These are phyloP conservation scores for Pyronema omphalodes DNA, from an alignment of 495 filamentous ascomycete species.

Conservation along the genomic window DNA sequence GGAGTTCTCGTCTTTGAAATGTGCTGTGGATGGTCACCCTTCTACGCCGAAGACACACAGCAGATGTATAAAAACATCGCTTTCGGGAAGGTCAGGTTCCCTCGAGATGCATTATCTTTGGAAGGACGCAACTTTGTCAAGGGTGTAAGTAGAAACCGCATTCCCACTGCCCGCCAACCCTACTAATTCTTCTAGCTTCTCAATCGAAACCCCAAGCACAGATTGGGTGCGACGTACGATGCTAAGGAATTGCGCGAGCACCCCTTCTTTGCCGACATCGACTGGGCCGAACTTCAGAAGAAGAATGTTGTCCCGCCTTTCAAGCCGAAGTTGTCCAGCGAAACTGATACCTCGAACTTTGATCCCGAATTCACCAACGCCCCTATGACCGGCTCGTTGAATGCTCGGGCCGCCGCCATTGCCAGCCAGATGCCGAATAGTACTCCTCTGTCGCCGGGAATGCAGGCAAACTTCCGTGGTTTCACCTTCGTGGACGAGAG, in stretches of 20 bases:
- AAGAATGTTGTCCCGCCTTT: slow-evolving; percentile 94
- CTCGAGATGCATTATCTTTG: slow-evolving; percentile 75
- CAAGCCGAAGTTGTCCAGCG: slow-evolving; percentile 88
- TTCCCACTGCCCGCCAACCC: too few relatives aligned
- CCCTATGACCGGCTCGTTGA: slow-evolving; percentile 62
- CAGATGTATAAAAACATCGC: slow-evolving; percentile 99
- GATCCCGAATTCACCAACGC: slow-evolving; percentile 97
- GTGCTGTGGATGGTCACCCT: slow-evolving; percentile 98
- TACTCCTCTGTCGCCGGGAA: slow-evolving; percentile 78
- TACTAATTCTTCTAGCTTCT: slow-evolving; percentile 33
- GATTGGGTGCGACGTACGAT: slow-evolving; percentile 75
- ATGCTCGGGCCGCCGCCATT: slow-evolving; percentile 66
- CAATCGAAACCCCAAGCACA: slow-evolving; percentile 91
- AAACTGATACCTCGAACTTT: slow-evolving; percentile 93
- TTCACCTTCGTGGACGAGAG: slow-evolving; percentile 98
- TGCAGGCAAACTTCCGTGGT: slow-evolving; percentile 95
- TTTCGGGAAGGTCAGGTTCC: slow-evolving; percentile 94
- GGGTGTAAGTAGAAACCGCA: slow-evolving; percentile 30
- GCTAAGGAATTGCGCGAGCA: slow-evolving; percentile 90
- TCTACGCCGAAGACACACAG: slow-evolving; percentile 97
- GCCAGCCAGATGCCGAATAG: slow-evolving; percentile 57
- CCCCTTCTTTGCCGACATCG: slow-evolving; percentile 82
- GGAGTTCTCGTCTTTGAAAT: slow-evolving; percentile 97
- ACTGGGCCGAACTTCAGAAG: slow-evolving; percentile 70
- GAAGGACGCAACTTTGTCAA: slow-evolving; percentile 97